Conservation (phyloP, 371 early-diverging fungal genomes). For the Blakeslea trispora region DNA sequence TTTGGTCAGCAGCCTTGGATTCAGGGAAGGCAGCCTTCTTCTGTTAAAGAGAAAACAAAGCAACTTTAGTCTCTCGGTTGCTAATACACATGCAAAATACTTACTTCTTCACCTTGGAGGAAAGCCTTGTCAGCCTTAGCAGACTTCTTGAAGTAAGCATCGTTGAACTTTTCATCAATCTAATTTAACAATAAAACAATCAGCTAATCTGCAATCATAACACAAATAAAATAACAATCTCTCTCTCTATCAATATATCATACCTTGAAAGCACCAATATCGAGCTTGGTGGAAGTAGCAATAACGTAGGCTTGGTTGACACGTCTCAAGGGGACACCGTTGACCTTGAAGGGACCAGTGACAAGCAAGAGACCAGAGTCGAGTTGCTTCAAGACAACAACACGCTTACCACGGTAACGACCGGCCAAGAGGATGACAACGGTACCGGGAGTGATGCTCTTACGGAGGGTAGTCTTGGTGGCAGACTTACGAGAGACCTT, state of each 20-base stretch:
- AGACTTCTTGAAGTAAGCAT: conserved; percentile 89
- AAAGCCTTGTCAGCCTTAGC: conserved; percentile 84
- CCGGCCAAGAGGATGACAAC: conserved; percentile 97
- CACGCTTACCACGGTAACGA: conserved; percentile 97
- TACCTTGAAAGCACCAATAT: conserved; percentile 78
- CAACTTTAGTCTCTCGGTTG: not conserved
- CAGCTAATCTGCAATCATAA: too few species aligned
- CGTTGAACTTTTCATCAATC: conserved; percentile 83
- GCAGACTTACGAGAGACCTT: conserved; percentile 84
- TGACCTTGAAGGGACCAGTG: conserved; percentile 97
- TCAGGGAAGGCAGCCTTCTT: conserved; percentile 72
- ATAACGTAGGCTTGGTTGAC: conserved; percentile 98
- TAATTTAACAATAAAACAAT: conserved; percentile 12
- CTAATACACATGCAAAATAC: conserved; percentile 7
- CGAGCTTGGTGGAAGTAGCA: conserved; percentile 97
- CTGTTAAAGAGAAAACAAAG: conserved; percentile 15
- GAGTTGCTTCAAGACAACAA: conserved; percentile 97
- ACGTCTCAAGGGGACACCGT: conserved; percentile 97
- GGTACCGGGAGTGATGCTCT: conserved; percentile 95
- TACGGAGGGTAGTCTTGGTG: conserved; percentile 76
- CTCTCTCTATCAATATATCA: too few species aligned
- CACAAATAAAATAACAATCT: too few species aligned
- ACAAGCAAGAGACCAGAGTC: conserved; percentile 93
- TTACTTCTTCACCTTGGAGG: conserved; percentile 75
- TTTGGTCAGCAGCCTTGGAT: conserved; percentile 82